Conservation (phyloP, 164 flowering plant genomes). For the Vitis rupestris region DNA sequence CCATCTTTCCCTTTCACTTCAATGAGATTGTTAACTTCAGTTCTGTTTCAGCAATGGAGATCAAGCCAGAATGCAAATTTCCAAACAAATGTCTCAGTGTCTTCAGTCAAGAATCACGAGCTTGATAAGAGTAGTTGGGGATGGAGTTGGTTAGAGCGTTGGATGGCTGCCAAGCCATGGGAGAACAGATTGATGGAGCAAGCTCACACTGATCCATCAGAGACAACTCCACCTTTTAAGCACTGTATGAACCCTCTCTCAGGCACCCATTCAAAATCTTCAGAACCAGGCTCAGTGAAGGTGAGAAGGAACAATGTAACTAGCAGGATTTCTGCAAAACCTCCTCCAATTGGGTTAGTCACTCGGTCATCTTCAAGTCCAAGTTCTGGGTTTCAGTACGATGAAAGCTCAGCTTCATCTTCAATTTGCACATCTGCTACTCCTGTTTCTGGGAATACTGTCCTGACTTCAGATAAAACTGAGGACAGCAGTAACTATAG, state of each 20-base stretch:
- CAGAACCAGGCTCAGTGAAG: constrained; percentile 50
- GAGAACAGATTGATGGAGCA: constrained; percentile 86
- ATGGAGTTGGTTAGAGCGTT: constrained; percentile 98
- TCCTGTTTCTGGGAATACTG: constrained; percentile 61
- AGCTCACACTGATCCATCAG: constrained; percentile 30
- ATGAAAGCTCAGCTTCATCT: constrained; percentile 79
- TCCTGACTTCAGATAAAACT: constrained; percentile 46
- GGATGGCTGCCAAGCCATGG: constrained; percentile 99
- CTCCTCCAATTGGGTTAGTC: constrained; percentile 42
- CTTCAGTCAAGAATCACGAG: constrained; percentile 40
- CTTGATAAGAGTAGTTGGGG: constrained; percentile 75
- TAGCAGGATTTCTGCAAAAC: constrained; percentile 79
- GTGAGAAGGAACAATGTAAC: constrained; percentile 72
- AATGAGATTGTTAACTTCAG: too few species aligned
- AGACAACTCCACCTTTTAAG: constrained; percentile 48
- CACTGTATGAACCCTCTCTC: constrained; percentile 23
- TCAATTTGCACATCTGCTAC: constrained; percentile 76
- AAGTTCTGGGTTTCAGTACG: constrained; percentile 66
- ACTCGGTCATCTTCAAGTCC: constrained; percentile 78
- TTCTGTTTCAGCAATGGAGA: constrained; percentile 61
- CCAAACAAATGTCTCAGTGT: constrained; percentile 25
- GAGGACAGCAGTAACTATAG: constrained; percentile 36
- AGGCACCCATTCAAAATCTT: constrained; percentile 30
- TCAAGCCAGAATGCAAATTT: constrained; percentile 37
- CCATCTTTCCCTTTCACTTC: too few species aligned